Percentiles rank a stretch among this genome's conserved stretches.
Conservation (phyloP, 257 asterid genomes). For the Gardenia jasminoides region DNA sequence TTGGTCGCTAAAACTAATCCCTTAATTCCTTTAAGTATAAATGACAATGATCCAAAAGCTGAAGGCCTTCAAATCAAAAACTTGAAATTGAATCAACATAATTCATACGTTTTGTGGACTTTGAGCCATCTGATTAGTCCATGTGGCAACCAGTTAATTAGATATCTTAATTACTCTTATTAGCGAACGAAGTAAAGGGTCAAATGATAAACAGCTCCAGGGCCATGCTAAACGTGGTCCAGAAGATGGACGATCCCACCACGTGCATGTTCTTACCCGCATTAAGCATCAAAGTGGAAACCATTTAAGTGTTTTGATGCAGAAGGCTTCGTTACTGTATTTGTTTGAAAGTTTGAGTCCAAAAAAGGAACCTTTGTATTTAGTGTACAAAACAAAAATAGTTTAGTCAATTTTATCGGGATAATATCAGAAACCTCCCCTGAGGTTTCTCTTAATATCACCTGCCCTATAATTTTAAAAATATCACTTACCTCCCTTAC, state of each 20-base stretch:
- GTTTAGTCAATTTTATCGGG: neutral
- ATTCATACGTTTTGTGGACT: neutral
- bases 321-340: neutral
- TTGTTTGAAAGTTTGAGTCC: neutral
- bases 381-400: neutral
- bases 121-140: too few relatives aligned
- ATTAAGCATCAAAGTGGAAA: constrained; percentile 1
- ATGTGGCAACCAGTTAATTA: too few relatives aligned
- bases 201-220: neutral
- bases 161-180: neutral
- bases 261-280: constrained; percentile 19
- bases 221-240: constrained; percentile 1
- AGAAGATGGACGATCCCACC: constrained; percentile 22
- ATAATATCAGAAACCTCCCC: too few relatives aligned
- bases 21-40: too few relatives aligned
- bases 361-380: neutral
- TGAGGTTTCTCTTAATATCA: too few relatives aligned
- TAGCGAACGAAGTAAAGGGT: neutral
- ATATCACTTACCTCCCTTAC: too few relatives aligned
- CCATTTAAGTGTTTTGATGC: neutral
- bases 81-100: neutral
- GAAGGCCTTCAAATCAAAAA: too few relatives aligned
- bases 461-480: too few relatives aligned
- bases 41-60: too few relatives aligned
- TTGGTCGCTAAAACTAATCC: too few relatives aligned